A percentile compares a stretch with the other conserved stretches of the same genome.
Conservation (phyloP, 495 filamentous ascomycete species). For the Penicilliopsis zonata region DNA sequence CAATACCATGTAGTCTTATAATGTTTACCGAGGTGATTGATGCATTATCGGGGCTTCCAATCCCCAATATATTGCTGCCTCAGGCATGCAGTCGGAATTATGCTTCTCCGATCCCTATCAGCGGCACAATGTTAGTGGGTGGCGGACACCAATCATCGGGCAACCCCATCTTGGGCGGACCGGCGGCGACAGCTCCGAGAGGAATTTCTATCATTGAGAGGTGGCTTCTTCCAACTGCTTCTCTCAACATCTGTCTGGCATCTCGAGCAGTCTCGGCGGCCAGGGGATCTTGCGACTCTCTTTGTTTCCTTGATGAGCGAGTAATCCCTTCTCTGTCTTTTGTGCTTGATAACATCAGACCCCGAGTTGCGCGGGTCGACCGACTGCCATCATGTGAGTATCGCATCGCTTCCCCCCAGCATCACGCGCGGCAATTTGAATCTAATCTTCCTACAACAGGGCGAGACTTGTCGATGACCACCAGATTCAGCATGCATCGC, state of each 20-base stretch:
- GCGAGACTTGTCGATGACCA: slow-evolving; percentile 77
- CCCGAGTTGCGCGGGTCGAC: slow-evolving; percentile 22
- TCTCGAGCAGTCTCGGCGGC: neutral
- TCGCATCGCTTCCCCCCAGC: neutral
- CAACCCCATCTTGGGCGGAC: neutral
- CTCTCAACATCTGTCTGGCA: slow-evolving; percentile 4
- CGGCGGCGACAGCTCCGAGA: slow-evolving; percentile 24
- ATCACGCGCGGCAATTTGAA: slow-evolving; percentile 7
- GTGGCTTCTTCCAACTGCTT: slow-evolving; percentile 30
- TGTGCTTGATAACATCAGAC: slow-evolving; percentile 9
- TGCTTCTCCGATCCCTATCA: neutral
- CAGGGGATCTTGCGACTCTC: slow-evolving; percentile 3
- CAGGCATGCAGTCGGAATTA: neutral
- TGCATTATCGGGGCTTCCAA: too few relatives aligned
- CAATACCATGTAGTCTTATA: too few relatives aligned
- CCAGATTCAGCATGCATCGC: slow-evolving; percentile 76
- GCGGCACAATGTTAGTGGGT: neutral
- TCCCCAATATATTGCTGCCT: neutral
- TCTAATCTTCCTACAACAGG: slow-evolving; percentile 24
- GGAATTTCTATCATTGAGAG: slow-evolving; percentile 23
- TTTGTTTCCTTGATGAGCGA: slow-evolving; percentile 18
- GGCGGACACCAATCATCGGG: neutral
- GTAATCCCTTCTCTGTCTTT: slow-evolving; percentile 8
- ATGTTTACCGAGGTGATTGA: too few relatives aligned
- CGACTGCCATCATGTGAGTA: slow-evolving; percentile 26